Evolutionary conservation across 2,329 filamentous ascomycete genomes (phyloP), one percentile per base, ranked within the genome.

Genomic region (Gyromitra esculenta): DNA sequence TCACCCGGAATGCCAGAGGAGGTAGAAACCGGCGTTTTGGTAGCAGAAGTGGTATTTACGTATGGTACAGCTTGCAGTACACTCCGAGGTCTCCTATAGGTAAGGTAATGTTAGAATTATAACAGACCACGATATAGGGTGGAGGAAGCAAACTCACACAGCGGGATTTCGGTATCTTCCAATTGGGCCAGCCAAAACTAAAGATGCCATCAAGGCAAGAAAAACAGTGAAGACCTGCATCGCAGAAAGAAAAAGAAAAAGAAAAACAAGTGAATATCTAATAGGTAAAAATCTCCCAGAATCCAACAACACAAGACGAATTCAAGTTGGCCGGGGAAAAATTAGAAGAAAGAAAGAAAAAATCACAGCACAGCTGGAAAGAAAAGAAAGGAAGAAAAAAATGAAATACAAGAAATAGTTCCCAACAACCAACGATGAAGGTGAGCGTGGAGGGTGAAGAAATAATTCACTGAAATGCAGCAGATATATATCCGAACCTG

Each of bases 331-430:
- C 2, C 4, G n/a, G 35, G 31, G 37, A 54, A 45, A 56, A 73
- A 35, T 8, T 65, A 35, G 15, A 74, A 68, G 13, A 52, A 21
- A 15, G n/a, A 48, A 56, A 54, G 65, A 9, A 43, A 48, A 69
- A 45, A 76, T 76, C 60, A 73, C 73, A 76, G 73, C 67, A 73
- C 67, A 35, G 73, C 73, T 76, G 67, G 68, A 72, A 56, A 39
- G 25, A 65, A 62, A 18, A 66, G 57, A 45, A 54, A 57, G 15
- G 31, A 65, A 54, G 41, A 31, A 73, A 54, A 48, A 59, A 59
- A 72, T 9, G 11, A 5, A 56, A 21, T 21, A 21, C 18, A 21
- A 11, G 11, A 41, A 37, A 25, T 25, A 68, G n/a, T 43, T 43
- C 52, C 54, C 13, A 62, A 43, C 35, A 62, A 43, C 43, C 63